Evolutionary conservation across 805 yeast species (phyloP).

Genomic region (Yarrowia hollandica): DNA sequence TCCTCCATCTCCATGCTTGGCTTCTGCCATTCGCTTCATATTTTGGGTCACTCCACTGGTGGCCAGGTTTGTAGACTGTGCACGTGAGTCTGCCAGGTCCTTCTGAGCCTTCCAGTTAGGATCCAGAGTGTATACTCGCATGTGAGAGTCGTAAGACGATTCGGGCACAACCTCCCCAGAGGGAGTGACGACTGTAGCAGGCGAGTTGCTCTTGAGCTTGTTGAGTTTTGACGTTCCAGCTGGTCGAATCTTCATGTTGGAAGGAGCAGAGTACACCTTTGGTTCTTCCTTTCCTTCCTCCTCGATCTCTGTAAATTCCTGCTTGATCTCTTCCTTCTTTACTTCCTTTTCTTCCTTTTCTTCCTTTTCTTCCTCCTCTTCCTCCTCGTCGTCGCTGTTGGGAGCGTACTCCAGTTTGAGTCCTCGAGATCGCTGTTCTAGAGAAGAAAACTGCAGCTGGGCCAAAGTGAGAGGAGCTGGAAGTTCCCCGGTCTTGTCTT

Average conservation of each 20-base stretch:
- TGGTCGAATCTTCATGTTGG: conserved; percentile 58
- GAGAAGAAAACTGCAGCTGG: conserved; percentile 61
- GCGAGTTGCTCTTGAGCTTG: conserved; percentile 34
- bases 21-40: conserved; percentile 43
- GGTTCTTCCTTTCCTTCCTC: conserved; percentile 29
- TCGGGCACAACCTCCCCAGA: conserved; percentile 73
- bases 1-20: conserved; percentile 33
- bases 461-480: conserved; percentile 53
- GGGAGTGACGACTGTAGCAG: conserved; percentile 47
- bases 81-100: conserved; percentile 40
- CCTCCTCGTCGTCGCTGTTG: conserved; percentile 8
- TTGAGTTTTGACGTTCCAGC: conserved; percentile 69
- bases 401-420: conserved; percentile 36
- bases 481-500: conserved; percentile 49
- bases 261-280: conserved; percentile 5
- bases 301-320: not conserved
- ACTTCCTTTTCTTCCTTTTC: conserved; percentile 36
- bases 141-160: conserved; percentile 62
- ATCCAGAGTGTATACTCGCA: conserved; percentile 68
- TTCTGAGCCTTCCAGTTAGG: conserved; percentile 75
- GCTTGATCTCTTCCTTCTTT: conserved; percentile 26
- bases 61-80: conserved; percentile 42
- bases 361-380: not conserved
- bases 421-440: conserved; percentile 51
- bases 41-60: conserved; percentile 42